Percentiles rank a stretch among this genome's conserved stretches.
Conservation (phyloP, 441 rosid genomes). For the Erodium trifolium region DNA sequence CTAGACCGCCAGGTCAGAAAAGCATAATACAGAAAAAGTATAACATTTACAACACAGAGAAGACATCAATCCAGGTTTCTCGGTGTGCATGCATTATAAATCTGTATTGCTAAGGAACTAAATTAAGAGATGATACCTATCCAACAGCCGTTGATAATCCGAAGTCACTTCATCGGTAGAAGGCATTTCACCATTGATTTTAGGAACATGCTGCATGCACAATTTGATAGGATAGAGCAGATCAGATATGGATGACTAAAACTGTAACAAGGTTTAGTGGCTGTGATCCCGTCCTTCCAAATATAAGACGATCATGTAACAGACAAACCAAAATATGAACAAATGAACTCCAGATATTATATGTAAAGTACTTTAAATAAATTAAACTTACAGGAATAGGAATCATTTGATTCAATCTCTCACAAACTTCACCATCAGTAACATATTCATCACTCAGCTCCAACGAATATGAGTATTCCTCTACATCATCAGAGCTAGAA, state of each 20-base stretch:
- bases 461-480: constrained; percentile 42
- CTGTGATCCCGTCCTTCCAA: neutral
- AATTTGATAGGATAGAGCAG: constrained; percentile 3
- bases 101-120: neutral
- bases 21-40: too few species aligned
- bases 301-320: neutral
- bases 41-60: too few species aligned
- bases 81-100: too few species aligned
- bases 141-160: constrained; percentile 59
- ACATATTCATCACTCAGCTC: constrained; percentile 22
- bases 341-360: too few species aligned
- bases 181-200: constrained; percentile 67
- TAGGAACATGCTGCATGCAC: constrained; percentile 50
- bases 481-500: constrained; percentile 24
- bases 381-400: constrained; percentile 45
- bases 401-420: constrained; percentile 54
- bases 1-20: too few species aligned
- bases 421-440: constrained; percentile 42
- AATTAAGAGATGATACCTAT: constrained; percentile 30
- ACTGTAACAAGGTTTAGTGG: neutral
- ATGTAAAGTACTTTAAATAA: neutral
- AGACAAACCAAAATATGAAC: neutral
- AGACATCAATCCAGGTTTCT: too few species aligned
- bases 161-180: constrained; percentile 62
- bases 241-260: neutral